phyloP scores from a whole-genome alignment of 2,329 filamentous ascomycete species.

The Didymella pomorum region DNA sequence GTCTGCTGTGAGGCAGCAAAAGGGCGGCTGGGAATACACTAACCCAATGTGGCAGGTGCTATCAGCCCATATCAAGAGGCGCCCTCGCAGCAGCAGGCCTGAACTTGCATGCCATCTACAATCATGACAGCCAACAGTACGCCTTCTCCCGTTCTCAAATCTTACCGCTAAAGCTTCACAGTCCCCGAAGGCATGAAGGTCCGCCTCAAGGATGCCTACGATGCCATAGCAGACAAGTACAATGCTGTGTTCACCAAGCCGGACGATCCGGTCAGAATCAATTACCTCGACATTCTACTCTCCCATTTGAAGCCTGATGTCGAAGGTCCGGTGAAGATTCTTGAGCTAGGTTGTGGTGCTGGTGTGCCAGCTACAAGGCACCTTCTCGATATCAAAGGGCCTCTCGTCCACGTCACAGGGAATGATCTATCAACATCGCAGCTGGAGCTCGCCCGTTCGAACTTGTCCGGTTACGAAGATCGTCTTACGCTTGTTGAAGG shows the following conservation, averaged over 20 bases:
- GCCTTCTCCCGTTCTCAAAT: not conserved
- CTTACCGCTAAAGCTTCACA: not conserved
- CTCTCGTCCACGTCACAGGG: conserved; percentile 45
- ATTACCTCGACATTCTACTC: conserved; percentile 34
- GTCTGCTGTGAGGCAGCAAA: not conserved
- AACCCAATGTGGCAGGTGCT: not conserved
- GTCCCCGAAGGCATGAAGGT: conserved; percentile 36
- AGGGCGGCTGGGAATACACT: not conserved
- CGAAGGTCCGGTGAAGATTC: conserved; percentile 6
- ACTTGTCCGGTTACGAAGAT: conserved; percentile 24
- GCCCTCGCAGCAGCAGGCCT: not conserved
- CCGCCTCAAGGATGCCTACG: conserved; percentile 40
- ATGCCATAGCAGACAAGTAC: conserved; percentile 37
- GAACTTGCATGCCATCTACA: not conserved
- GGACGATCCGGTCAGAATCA: conserved; percentile 32
- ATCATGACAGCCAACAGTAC: not conserved
- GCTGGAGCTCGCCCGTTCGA: conserved; percentile 45
- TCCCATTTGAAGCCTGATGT: conserved; percentile 12
- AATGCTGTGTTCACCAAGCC: conserved; percentile 35
- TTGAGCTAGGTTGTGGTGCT: conserved; percentile 44
- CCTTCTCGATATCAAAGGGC: conserved; percentile 26
- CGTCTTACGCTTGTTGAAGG: conserved; percentile 41
- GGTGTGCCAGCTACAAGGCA: conserved; percentile 40
- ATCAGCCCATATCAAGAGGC: not conserved
- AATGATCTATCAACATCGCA: conserved; percentile 56